Conservation (phyloP, 1,284 basidiomycete species). For the Gomphus sp. region DNA sequence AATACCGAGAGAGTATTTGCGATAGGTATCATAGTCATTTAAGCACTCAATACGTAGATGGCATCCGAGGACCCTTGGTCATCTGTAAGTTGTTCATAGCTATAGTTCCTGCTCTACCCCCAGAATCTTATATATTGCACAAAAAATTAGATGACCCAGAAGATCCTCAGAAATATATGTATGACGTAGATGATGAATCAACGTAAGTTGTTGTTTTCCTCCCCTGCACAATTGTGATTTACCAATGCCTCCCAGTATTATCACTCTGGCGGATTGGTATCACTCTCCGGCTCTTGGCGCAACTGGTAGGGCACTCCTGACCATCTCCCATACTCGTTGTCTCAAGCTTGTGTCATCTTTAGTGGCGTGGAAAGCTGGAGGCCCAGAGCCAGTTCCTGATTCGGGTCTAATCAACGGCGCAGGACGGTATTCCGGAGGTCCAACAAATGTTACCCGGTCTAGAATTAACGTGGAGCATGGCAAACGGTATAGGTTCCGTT, state of each 20-base stretch:
- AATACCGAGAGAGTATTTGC: background rate
- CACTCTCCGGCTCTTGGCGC: too few species aligned
- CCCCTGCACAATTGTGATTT: too few species aligned
- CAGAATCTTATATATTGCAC: background rate
- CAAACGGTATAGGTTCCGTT: too few species aligned
- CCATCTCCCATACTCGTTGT: background rate
- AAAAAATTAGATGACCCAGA: too few species aligned
- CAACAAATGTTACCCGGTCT: constrained; percentile 30
- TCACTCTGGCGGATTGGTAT: too few species aligned
- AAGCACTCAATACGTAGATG: constrained; percentile 31
- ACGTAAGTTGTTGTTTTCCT: too few species aligned
- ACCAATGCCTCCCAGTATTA: too few species aligned
- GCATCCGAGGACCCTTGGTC: constrained; percentile 23
- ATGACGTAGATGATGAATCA: too few species aligned
- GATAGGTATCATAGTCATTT: constrained; percentile 20
- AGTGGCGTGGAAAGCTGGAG: constrained; percentile 10
- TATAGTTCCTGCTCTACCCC: background rate
- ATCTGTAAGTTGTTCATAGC: constrained; percentile 14
- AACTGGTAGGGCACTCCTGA: too few species aligned
- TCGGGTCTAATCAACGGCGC: constrained; percentile 29
- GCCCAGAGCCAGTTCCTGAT: constrained; percentile 20
- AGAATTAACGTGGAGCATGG: constrained; percentile 35
- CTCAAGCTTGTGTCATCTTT: background rate
- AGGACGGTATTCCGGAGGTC: constrained; percentile 20
- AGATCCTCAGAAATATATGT: too few species aligned